Base-by-base conservation (phyloP, 768 basidiomycete species). In the Pholiota microspora region DNA sequence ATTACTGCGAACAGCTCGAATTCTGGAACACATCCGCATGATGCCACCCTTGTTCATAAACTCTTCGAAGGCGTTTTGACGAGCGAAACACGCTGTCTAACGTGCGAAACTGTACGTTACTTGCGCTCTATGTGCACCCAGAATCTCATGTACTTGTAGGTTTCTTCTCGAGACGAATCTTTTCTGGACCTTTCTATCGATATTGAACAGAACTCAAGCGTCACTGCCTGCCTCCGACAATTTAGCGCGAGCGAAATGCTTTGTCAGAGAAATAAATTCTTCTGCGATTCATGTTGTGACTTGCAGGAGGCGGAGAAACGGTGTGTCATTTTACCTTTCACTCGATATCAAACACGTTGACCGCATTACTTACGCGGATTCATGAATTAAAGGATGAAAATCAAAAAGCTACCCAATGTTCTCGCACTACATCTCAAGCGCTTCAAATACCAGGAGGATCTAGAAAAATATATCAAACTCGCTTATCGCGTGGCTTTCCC, bases 141-240 rank as follows among this genome's bases (percentile, higher is more conserved):
- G 24, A 65, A n/a, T 46, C 55, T 62, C 45, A 49, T 48, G 15
- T 12, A 4, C 18, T 28, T n/a, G 7, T 58, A 93, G 90, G 84
- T 92, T 4, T 93, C 93, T 6, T 90, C 94, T 8, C 86, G 97
- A 16, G 96, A 98, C 65, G 97, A 99, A 70, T 84, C 88, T 8
- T 99, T 99, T 73, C 81, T 99, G 51, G 97, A 99, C 73, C 79
- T 99, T n/a, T 98, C 95, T 4, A 93, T 99, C 71, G 97, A 99
- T 69, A 98, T 99, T 62, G 96, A 98, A 68, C 93, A 97, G 69
- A 97, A 98, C 71, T 92, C 94, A 2, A 96, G 93, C 59, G 87
- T 99, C 50, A 96, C 95, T 1, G 89, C 95, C 6, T 99, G 97
- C 68, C 82, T 99, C 31, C 83, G 94, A 44, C 93, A 95, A 67